A percentile compares a stretch with the other conserved stretches of the same genome.
phyloP scores from a whole-genome alignment of 2,329 filamentous ascomycete genomes.

The Xylaria sp. region DNA sequence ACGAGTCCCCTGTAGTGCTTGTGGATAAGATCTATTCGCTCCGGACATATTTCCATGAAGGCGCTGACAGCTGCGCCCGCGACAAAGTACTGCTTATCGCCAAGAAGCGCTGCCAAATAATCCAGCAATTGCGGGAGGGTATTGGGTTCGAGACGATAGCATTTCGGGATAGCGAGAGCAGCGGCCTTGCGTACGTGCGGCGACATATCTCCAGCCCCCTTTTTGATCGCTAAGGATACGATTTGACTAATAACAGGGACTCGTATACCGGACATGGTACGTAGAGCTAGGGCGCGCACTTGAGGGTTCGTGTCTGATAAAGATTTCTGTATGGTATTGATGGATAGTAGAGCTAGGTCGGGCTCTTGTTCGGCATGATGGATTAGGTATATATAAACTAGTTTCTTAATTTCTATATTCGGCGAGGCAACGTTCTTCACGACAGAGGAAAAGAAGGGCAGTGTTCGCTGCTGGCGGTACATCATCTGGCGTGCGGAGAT shows the following conservation, averaged over 20 bases:
- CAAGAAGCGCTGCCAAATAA: constrained; percentile 77
- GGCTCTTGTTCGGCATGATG: constrained; percentile 96
- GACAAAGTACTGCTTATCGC: constrained; percentile 96
- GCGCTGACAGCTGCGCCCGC: constrained; percentile 89
- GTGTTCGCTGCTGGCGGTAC: constrained; percentile 86
- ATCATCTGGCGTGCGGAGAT: constrained; percentile 72
- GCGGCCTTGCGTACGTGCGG: constrained; percentile 91
- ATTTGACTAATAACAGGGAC: constrained; percentile 98
- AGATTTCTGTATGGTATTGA: constrained; percentile 99
- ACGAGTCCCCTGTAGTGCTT: constrained; percentile 85
- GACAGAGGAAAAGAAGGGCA: constrained; percentile 95
- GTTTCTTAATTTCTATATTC: constrained; percentile 93
- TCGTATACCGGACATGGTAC: constrained; percentile 96
- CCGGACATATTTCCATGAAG: constrained; percentile 87
- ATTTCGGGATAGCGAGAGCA: constrained; percentile 93
- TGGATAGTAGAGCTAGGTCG: constrained; percentile 91
- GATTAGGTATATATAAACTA: constrained; percentile 97
- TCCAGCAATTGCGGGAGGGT: constrained; percentile 86
- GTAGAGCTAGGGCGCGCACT: constrained; percentile 86
- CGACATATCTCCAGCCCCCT: constrained; percentile 91
- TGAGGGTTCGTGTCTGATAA: constrained; percentile 91
- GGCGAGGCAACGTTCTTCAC: constrained; percentile 97
- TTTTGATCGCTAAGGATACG: constrained; percentile 93
- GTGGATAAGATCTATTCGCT: constrained; percentile 86
- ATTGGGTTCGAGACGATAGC: constrained; percentile 85